Evolutionary conservation across 2,329 filamentous ascomycete genomes (phyloP).

Genomic region (Beauveria sp.): DNA sequence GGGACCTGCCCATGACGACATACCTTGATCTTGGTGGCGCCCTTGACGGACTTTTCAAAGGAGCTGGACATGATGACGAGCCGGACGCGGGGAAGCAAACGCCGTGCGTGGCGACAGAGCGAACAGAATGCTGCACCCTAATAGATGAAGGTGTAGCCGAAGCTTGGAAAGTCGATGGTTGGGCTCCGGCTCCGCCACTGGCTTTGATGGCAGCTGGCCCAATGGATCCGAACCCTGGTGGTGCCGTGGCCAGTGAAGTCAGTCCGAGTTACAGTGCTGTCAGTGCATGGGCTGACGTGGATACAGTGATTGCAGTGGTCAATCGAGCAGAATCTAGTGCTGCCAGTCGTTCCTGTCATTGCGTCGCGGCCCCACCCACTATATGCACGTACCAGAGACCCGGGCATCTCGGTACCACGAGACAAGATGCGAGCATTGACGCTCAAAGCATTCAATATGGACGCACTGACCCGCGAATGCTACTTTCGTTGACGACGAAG

Average conservation of each 20-base stretch:
- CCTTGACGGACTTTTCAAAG: slow-evolving; percentile 99
- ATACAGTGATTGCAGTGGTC: neutral
- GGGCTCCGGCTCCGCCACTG: slow-evolving; percentile 10
- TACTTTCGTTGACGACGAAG: no score
- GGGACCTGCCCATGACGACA: neutral
- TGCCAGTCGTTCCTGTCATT: neutral
- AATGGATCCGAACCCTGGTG: slow-evolving; percentile 5
- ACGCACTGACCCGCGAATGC: no score
- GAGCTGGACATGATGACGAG: slow-evolving; percentile 62
- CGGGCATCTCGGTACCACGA: no score
- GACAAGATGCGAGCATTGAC: no score
- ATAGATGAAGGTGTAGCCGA: slow-evolving; percentile 8
- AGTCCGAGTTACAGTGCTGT: neutral
- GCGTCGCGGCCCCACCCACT: neutral
- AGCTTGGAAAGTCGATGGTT: slow-evolving; percentile 9
- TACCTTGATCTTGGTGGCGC: slow-evolving; percentile 96
- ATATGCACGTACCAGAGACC: neutral
- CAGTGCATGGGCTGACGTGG: neutral
- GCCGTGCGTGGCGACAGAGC: slow-evolving; percentile 6
- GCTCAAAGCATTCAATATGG: no score
- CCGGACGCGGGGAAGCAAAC: slow-evolving; percentile 13
- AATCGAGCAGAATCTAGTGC: neutral
- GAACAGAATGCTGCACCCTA: neutral
- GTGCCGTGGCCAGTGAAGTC: neutral
- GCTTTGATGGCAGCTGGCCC: neutral